Conservation (phyloP, 2,329 filamentous ascomycete genomes). For the Microdochium nivale region DNA sequence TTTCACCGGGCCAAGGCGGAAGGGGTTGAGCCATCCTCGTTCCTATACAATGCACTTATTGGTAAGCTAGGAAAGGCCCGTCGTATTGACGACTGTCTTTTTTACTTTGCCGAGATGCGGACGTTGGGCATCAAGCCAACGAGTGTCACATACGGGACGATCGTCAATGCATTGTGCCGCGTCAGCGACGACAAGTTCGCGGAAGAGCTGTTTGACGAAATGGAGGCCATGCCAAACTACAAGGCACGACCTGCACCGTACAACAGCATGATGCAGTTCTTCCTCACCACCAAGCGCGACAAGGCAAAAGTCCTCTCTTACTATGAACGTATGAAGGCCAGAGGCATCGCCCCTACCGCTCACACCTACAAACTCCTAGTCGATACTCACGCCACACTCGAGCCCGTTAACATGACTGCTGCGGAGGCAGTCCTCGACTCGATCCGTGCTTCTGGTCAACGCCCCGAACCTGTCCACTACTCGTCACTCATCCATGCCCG, state of each 20-base stretch:
- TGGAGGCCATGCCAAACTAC: constrained; percentile 98
- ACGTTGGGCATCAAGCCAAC: constrained; percentile 87
- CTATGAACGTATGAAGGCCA: constrained; percentile 87
- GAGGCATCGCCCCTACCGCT: constrained; percentile 80
- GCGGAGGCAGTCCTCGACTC: constrained; percentile 75
- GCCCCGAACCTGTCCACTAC: constrained; percentile 88
- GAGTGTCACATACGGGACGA: constrained; percentile 94
- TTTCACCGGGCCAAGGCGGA: constrained; percentile 91
- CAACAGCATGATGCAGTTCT: constrained; percentile 99
- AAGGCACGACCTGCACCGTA: constrained; percentile 95
- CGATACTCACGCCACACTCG: constrained; percentile 88
- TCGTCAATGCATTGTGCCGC: constrained; percentile 94
- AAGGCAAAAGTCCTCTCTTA: constrained; percentile 88
- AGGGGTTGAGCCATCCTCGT: constrained; percentile 91
- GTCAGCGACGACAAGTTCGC: constrained; percentile 97
- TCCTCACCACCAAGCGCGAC: constrained; percentile 94
- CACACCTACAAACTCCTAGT: constrained; percentile 98
- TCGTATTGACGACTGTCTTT: constrained; percentile 94
- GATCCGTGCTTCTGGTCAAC: constrained; percentile 66
- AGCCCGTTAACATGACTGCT: constrained; percentile 80
- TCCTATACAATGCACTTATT: constrained; percentile 96
- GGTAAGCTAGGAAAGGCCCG: constrained; percentile 97
- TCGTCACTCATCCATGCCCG: constrained; percentile 92
- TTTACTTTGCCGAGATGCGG: constrained; percentile 98
- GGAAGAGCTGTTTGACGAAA: constrained; percentile 96